Base-by-base conservation (phyloP, 495 filamentous ascomycete species). In the Aspergillus leporis region DNA sequence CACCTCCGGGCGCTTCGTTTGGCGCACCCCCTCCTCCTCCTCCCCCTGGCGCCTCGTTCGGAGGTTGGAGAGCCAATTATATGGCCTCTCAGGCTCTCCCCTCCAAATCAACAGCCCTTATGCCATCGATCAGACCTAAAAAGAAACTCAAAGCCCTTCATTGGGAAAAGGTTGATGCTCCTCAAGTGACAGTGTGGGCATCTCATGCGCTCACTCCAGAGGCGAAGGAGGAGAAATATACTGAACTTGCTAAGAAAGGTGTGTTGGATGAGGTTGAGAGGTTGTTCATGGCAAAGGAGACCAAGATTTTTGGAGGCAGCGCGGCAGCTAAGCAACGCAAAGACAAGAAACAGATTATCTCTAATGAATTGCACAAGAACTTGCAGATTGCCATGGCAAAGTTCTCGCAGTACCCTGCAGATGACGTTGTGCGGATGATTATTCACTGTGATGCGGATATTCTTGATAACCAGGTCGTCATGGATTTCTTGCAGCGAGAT, bases 71-170 rank as follows among this genome's bases (percentile, higher is more conserved):
- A 62, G 74, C 76, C 31, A 73, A 75, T 28, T 83, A 78, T 53
- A 65, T 81, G 68, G 69, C 73, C 61, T 79, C 84, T 43, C 78
- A 75, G 47, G 55, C 66, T 31, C 73, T 72, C 36, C 62, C 70
- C 28, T 66, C 75, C 53, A 67, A 69, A 30, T 69, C 80, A 22
- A 76, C 75, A 13, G 75, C 85, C 47, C 76, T 82, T 43, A 78
- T 91, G 67, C 84, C 91, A 30, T 89, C 90, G 62, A 90, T 90
- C 25, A 81, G 93, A 63, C 93, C 95, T 32, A 98, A 97, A 83
- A 97, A 95, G 86, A 98, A 98, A 76, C 90, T 98, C 66, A 98
- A 98, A 84, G 93, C 94, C 36, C 83, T 98, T 60, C 94, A 98
- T 78, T 98, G 94, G 94, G 94, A 98, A 69, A 98, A 98, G 76